A percentile compares a stretch with the other conserved stretches of the same genome.
These are phyloP conservation scores for Tylopilus felleus DNA, from an alignment of 768 basidiomycete species.

Conservation along the genomic window DNA sequence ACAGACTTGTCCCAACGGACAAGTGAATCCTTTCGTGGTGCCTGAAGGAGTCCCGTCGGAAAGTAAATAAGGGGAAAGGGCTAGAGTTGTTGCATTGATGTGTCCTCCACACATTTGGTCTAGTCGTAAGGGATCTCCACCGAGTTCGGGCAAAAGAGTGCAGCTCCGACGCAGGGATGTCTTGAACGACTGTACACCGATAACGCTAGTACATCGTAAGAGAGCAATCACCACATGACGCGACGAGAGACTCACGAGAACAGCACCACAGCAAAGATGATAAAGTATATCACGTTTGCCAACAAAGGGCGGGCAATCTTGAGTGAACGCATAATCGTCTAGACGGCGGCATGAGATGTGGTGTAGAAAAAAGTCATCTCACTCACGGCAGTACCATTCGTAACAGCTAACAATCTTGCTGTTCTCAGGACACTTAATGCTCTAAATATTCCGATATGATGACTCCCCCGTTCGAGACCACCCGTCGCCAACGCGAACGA, in stretches of 20 bases:
- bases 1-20: constrained; percentile 83
- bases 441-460: constrained; percentile 84
- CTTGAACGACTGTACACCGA: constrained; percentile 89
- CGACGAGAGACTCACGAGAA: constrained; percentile 63
- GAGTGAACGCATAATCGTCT: constrained; percentile 88
- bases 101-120: constrained; percentile 78
- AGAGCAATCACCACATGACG: not conserved
- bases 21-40: constrained; percentile 77
- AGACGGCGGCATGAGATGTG: constrained; percentile 8
- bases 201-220: constrained; percentile 47
- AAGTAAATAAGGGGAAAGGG: constrained; percentile 41
- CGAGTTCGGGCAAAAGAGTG: constrained; percentile 49
- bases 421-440: constrained; percentile 85
- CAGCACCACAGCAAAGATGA: constrained; percentile 81
- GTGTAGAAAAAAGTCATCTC: not conserved
- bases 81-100: constrained; percentile 58
- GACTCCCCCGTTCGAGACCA: constrained; percentile 59
- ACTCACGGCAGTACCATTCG: constrained; percentile 88
- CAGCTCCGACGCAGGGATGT: constrained; percentile 77
- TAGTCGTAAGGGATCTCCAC: constrained; percentile 46
- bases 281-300: constrained; percentile 85
- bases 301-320: constrained; percentile 88
- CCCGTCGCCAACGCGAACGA: constrained; percentile 64
- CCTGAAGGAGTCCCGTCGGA: constrained; percentile 36
- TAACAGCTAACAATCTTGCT: constrained; percentile 79